Evolutionary conservation across 2,329 filamentous ascomycete species (phyloP).

Genomic region (Colletotrichum musicola): DNA sequence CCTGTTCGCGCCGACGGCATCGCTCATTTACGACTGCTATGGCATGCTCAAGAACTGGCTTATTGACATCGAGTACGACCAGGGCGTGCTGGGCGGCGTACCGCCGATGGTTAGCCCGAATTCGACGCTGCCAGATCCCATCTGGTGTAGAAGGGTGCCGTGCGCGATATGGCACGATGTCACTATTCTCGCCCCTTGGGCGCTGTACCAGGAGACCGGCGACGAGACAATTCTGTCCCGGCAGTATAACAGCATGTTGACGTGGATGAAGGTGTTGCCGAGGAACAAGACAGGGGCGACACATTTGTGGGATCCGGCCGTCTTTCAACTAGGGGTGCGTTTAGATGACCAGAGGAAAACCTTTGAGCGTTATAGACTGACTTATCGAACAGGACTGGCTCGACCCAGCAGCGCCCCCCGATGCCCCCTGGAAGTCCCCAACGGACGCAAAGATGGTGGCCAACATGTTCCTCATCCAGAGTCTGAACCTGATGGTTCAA

Average conservation of each 20-base stretch:
- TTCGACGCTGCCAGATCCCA: constrained; percentile 37
- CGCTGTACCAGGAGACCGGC: constrained; percentile 19
- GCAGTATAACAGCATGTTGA: constrained; percentile 24
- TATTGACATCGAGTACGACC: constrained; percentile 40
- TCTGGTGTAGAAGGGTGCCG: constrained; percentile 39
- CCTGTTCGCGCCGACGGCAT: constrained; percentile 29
- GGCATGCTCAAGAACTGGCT: constrained; percentile 34
- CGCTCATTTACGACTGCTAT: constrained; percentile 19
- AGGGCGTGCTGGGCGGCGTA: constrained; percentile 49
- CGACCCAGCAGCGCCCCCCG: constrained; percentile 47
- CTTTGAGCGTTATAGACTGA: neutral
- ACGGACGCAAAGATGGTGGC: constrained; percentile 48
- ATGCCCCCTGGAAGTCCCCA: constrained; percentile 43
- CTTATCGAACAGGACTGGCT: constrained; percentile 44
- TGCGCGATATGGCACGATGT: constrained; percentile 36
- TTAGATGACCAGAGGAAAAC: neutral
- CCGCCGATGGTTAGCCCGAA: constrained; percentile 48
- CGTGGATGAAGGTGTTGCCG: constrained; percentile 7
- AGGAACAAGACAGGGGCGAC: constrained; percentile 9
- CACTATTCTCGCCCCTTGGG: constrained; percentile 25
- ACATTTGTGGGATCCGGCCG: constrained; percentile 17
- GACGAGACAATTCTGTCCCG: constrained; percentile 14
- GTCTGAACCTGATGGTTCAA: neutral
- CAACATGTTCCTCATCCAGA: constrained; percentile 47
- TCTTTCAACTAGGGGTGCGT: constrained; percentile 22